Evolutionary conservation across 352 stramenopile genomes (phyloP).

Genomic region (Phytophthora vignae): DNA sequence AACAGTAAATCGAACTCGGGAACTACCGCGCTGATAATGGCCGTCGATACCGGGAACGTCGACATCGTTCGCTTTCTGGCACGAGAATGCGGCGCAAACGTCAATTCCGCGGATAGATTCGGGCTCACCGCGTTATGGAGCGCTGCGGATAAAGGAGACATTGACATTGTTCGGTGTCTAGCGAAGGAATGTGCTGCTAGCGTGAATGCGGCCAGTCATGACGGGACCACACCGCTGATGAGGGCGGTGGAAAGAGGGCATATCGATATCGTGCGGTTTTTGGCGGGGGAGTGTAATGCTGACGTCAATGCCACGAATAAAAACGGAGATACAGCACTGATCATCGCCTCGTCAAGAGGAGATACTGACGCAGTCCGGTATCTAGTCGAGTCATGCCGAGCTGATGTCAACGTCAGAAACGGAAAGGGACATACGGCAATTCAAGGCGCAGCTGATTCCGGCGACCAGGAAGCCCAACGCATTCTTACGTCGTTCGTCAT

Average conservation of each 20-base stretch:
- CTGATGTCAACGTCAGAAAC: slow-evolving; percentile 1
- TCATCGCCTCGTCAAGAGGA: not conserved
- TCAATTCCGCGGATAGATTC: not conserved
- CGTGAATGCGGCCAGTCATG: not conserved
- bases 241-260: not conserved
- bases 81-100: too few species aligned
- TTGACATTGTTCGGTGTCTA: not conserved
- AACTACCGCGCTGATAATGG: not conserved
- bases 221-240: not conserved
- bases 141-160: not conserved
- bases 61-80: not conserved
- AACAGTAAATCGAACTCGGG: not conserved
- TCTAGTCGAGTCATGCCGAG: not conserved
- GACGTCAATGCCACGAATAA: not conserved
- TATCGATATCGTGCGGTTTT: not conserved
- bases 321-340: not conserved
- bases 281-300: not conserved
- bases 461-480: not conserved
- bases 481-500: not conserved
- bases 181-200: not conserved
- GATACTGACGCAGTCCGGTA: not conserved
- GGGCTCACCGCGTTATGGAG: not conserved
- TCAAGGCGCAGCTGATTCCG: not conserved
- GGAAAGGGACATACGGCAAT: not conserved
- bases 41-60: not conserved